Percentiles rank a stretch among this genome's conserved stretches.
These are phyloP conservation scores for Nicotiana obtusifolia DNA, from an alignment of 257 asterid genomes.

Conservation along the genomic window DNA sequence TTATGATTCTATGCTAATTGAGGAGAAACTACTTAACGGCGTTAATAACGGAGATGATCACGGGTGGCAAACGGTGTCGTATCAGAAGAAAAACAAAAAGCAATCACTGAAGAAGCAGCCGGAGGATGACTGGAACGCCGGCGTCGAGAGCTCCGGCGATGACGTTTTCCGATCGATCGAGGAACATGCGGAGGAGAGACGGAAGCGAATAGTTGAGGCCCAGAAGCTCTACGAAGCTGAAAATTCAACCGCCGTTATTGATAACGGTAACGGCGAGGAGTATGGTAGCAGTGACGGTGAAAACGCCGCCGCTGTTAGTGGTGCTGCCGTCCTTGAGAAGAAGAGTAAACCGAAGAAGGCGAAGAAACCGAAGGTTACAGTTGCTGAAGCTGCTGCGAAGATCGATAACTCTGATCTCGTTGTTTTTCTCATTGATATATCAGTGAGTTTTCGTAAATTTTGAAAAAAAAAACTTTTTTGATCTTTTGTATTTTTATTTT, in stretches of 20 bases:
- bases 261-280: slow-evolving; percentile 8
- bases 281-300: slow-evolving; percentile 11
- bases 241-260: neutral
- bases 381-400: slow-evolving; percentile 38
- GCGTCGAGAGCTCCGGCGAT: neutral
- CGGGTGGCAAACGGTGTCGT: slow-evolving; percentile 30
- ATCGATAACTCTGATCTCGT: slow-evolving; percentile 33
- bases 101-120: neutral
- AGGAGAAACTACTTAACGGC: neutral
- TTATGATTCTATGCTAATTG: neutral
- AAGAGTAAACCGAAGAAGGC: slow-evolving; percentile 28
- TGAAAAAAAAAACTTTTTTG: neutral
- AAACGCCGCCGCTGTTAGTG: slow-evolving; percentile 5
- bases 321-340: slow-evolving; percentile 22
- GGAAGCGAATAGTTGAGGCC: slow-evolving; percentile 18
- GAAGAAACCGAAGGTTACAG: slow-evolving; percentile 38
- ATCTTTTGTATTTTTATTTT: neutral
- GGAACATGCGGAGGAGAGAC: slow-evolving; percentile 27
- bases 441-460: slow-evolving; percentile 11
- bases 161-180: slow-evolving; percentile 27
- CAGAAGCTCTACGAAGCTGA: slow-evolving; percentile 11
- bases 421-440: slow-evolving; percentile 27
- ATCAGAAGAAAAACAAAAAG: slow-evolving; percentile 22
- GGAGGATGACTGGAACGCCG: slow-evolving; percentile 2
- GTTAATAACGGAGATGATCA: slow-evolving; percentile 9